These are phyloP conservation scores for Phlegmacium glaucopus DNA, from an alignment of 768 basidiomycete genomes.

Conservation along the genomic window DNA sequence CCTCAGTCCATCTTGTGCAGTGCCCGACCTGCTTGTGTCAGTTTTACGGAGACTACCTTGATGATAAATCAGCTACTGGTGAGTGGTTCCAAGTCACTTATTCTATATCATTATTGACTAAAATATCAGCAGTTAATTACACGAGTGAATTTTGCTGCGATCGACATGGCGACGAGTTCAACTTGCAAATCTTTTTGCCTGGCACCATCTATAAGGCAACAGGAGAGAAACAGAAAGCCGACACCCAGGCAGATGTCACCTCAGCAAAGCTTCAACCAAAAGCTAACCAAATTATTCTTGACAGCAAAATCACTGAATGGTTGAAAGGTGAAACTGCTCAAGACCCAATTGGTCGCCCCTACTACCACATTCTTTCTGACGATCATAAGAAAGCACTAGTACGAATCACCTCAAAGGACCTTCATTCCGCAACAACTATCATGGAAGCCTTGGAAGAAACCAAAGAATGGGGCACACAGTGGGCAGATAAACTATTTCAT, in stretches of 20 bases:
- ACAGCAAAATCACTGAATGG: conserved; percentile 16
- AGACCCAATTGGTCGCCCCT: conserved; percentile 10
- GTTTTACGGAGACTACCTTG: conserved; percentile 12
- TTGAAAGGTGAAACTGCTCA: conserved; percentile 6
- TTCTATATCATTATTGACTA: not conserved
- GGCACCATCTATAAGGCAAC: not conserved
- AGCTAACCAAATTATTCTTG: conserved; percentile 9
- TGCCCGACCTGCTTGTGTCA: conserved; percentile 1
- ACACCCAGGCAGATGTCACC: not conserved
- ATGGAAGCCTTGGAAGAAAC: conserved; percentile 13
- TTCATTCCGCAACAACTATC: conserved; percentile 5
- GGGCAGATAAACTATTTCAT: conserved; percentile 10
- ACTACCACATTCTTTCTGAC: conserved; percentile 17
- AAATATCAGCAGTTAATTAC: not conserved
- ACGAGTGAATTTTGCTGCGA: conserved; percentile 9
- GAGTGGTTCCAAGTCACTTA: not conserved
- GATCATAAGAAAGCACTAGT: conserved; percentile 8
- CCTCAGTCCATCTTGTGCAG: not conserved
- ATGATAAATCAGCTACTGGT: conserved; percentile 7
- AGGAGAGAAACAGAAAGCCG: not conserved
- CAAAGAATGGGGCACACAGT: conserved; percentile 19
- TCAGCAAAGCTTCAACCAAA: conserved; percentile 8
- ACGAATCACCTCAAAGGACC: conserved; percentile 1
- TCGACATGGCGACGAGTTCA: conserved; percentile 2
- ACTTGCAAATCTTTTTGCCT: conserved; percentile 4